A percentile compares a stretch with the other conserved stretches of the same genome.
Conservation (phyloP, 768 basidiomycete species). For the Lactarius sp. region DNA sequence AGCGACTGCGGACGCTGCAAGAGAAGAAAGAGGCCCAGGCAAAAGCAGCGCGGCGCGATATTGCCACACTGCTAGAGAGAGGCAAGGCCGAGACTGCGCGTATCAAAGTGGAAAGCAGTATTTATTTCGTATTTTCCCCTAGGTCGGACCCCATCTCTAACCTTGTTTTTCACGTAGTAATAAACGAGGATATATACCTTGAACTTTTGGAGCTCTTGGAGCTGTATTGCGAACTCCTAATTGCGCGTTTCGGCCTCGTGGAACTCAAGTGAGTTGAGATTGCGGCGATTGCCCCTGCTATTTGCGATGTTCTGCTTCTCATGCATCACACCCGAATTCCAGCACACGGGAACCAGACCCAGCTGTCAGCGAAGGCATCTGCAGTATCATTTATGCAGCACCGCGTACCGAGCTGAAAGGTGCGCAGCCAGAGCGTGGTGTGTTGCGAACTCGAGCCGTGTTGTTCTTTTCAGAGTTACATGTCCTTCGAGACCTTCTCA, state of each 20-base stretch:
- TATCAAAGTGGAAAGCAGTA: constrained; percentile 81
- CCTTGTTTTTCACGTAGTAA: constrained; percentile 43
- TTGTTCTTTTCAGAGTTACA: constrained; percentile 62
- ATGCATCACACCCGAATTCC: neutral
- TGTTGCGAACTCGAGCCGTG: neutral
- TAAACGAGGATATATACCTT: constrained; percentile 78
- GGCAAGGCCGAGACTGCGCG: constrained; percentile 80
- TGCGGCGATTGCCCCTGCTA: neutral
- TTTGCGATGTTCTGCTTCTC: neutral
- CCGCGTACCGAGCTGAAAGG: constrained; percentile 90
- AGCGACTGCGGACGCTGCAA: constrained; percentile 77
- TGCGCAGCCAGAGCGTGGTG: constrained; percentile 27
- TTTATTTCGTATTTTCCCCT: constrained; percentile 25
- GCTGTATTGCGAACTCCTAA: constrained; percentile 89
- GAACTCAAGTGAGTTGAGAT: constrained; percentile 68
- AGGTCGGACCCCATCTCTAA: constrained; percentile 14
- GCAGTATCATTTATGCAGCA: constrained; percentile 84
- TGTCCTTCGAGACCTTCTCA: constrained; percentile 84
- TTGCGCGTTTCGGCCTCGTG: constrained; percentile 87
- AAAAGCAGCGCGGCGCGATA: constrained; percentile 68
- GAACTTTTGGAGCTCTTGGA: constrained; percentile 91
- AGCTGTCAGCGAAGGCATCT: constrained; percentile 81
- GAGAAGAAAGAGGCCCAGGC: constrained; percentile 91
- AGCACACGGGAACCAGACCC: constrained; percentile 84
- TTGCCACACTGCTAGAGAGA: constrained; percentile 72